These are phyloP conservation scores for Dentipellis sp. DNA, from an alignment of 768 basidiomycete species.

Conservation along the genomic window DNA sequence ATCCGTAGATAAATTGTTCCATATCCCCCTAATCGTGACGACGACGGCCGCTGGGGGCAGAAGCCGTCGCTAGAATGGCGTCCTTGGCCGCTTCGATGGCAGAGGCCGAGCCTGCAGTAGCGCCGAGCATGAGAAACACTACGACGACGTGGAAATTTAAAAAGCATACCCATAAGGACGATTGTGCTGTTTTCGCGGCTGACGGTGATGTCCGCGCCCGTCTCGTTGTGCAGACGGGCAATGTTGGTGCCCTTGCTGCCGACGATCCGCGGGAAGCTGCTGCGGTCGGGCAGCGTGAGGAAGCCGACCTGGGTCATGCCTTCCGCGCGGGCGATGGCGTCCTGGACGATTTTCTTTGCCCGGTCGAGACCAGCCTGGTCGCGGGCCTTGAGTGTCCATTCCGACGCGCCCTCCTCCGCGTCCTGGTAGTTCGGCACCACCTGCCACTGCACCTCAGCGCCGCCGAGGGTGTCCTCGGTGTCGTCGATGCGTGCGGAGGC, in stretches of 20 bases:
- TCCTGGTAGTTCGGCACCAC: conserved; percentile 71
- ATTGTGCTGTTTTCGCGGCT: conserved; percentile 84
- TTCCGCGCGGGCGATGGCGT: conserved; percentile 65
- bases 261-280: conserved; percentile 87
- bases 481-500: conserved; percentile 83
- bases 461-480: conserved; percentile 29
- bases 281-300: conserved; percentile 74
- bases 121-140: conserved; percentile 4
- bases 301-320: conserved; percentile 75
- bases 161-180: conserved; percentile 66
- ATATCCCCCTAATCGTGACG: conserved; percentile 1
- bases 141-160: neutral
- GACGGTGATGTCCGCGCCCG: conserved; percentile 87
- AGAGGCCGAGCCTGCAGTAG: conserved; percentile 48
- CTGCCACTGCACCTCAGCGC: conserved; percentile 56
- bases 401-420: conserved; percentile 73
- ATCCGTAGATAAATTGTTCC: conserved; percentile 3
- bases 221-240: conserved; percentile 77
- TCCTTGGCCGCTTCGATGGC: conserved; percentile 68
- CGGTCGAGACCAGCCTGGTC: conserved; percentile 72
- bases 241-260: conserved; percentile 89
- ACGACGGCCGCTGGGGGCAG: conserved; percentile 13
- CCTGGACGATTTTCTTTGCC: conserved; percentile 55
- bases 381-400: conserved; percentile 78
- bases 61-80: conserved; percentile 54